Conservation (phyloP, 345 rosid genomes). For the Corchorus capsularis region DNA sequence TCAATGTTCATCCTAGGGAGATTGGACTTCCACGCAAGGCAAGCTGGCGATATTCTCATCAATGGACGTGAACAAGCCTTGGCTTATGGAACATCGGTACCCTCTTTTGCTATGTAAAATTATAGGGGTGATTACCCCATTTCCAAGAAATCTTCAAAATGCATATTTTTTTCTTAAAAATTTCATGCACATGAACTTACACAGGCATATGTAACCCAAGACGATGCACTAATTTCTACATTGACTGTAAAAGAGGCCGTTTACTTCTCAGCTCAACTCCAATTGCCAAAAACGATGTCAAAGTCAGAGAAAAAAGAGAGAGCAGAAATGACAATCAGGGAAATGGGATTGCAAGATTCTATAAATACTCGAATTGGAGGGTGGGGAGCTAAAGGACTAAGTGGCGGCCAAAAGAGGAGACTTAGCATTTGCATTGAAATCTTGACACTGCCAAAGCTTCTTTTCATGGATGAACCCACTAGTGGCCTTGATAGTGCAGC, state of each 20-base stretch:
- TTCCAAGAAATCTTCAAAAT: no score
- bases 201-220: conserved; percentile 60
- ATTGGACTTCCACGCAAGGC: conserved; percentile 34
- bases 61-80: conserved; percentile 47
- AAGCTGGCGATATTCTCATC: conserved; percentile 48
- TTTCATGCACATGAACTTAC: background rate
- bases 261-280: conserved; percentile 58
- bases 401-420: conserved; percentile 64
- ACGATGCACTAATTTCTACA: conserved; percentile 41
- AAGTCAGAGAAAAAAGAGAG: conserved; percentile 43
- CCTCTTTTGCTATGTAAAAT: no score
- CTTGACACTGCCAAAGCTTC: conserved; percentile 47
- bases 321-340: conserved; percentile 51
- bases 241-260: conserved; percentile 54
- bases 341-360: conserved; percentile 51
- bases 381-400: conserved; percentile 49
- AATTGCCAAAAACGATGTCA: conserved; percentile 49
- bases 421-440: conserved; percentile 64
- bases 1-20: conserved; percentile 40
- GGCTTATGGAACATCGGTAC: conserved; percentile 45
- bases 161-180: no score
- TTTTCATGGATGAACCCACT: conserved; percentile 63
- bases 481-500: conserved; percentile 62
- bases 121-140: no score
- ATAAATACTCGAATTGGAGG: conserved; percentile 51